phyloP scores from a whole-genome alignment of 2,329 filamentous ascomycete species.

The Verticillium tricorpus region DNA sequence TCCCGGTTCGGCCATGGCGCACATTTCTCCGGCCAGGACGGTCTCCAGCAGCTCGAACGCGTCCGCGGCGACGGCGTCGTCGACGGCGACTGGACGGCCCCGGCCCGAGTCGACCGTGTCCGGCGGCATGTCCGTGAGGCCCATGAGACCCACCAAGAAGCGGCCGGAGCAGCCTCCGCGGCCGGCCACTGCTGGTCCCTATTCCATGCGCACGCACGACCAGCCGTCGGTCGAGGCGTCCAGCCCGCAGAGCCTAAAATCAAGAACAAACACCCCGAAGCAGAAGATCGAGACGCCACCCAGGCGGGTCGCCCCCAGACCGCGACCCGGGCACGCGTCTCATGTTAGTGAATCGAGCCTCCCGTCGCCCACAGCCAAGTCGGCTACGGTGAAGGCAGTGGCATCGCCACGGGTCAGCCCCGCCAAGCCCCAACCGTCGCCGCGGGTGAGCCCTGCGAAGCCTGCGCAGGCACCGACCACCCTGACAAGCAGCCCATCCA shows the following conservation, averaged over 20 bases:
- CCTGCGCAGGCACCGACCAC: slow-evolving; percentile 7
- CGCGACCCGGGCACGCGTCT: slow-evolving; percentile 41
- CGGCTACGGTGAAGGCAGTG: slow-evolving; percentile 24
- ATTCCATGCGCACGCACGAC: slow-evolving; percentile 55
- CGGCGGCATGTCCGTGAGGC: slow-evolving; percentile 58
- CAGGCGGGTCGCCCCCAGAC: slow-evolving; percentile 41
- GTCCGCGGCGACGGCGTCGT: slow-evolving; percentile 32
- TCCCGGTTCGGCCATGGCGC: slow-evolving; percentile 61
- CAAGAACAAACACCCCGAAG: slow-evolving; percentile 46
- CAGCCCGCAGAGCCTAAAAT: slow-evolving; percentile 42
- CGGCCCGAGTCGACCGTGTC: slow-evolving; percentile 41
- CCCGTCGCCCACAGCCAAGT: slow-evolving; percentile 37
- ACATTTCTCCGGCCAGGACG: slow-evolving; percentile 33
- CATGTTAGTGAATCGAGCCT: slow-evolving; percentile 48
- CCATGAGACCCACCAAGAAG: slow-evolving; percentile 56
- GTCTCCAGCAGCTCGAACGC: slow-evolving; percentile 37
- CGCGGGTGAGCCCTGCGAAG: slow-evolving; percentile 34
- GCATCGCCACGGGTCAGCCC: slow-evolving; percentile 39
- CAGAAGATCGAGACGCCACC: slow-evolving; percentile 46
- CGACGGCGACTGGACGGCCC: slow-evolving; percentile 27
- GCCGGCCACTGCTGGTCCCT: slow-evolving; percentile 61
- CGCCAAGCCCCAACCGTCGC: slow-evolving; percentile 32
- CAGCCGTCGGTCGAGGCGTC: slow-evolving; percentile 32
- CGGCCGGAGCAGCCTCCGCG: slow-evolving; percentile 54
- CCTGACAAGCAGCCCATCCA: slow-evolving; percentile 37